These are phyloP conservation scores for Polyporus arcularius DNA, from an alignment of 768 basidiomycete genomes.

Conservation along the genomic window DNA sequence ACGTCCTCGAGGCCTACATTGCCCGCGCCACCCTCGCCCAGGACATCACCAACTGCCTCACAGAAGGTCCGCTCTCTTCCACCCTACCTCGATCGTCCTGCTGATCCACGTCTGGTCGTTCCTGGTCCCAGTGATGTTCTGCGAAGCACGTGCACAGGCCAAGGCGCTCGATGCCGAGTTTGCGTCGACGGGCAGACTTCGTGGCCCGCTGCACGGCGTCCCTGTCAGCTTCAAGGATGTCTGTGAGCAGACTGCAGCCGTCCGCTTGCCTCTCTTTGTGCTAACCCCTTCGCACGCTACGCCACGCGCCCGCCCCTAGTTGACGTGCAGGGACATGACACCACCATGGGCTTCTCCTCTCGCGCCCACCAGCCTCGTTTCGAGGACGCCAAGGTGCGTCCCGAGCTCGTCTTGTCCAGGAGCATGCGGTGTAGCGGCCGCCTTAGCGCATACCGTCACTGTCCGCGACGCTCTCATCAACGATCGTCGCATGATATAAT, in stretches of 20 bases:
- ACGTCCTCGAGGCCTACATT: slow-evolving; percentile 48
- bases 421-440: not conserved
- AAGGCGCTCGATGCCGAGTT: slow-evolving; percentile 69
- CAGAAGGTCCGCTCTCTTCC: slow-evolving; percentile 56
- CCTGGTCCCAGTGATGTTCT: slow-evolving; percentile 61
- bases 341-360: slow-evolving; percentile 66
- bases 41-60: slow-evolving; percentile 69
- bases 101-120: not conserved
- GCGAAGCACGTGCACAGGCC: slow-evolving; percentile 63
- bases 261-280: not conserved
- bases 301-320: slow-evolving; percentile 35
- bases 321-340: slow-evolving; percentile 64
- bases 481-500: too few species aligned
- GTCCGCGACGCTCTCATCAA: too few species aligned
- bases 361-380: slow-evolving; percentile 63
- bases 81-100: not conserved
- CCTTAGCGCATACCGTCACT: not conserved
- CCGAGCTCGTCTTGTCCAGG: not conserved
- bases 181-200: slow-evolving; percentile 51
- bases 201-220: slow-evolving; percentile 78
- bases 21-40: slow-evolving; percentile 58
- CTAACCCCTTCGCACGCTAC: not conserved
- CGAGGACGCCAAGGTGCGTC: slow-evolving; percentile 62
- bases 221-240: slow-evolving; percentile 79
- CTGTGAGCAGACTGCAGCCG: slow-evolving; percentile 38